Percentiles rank a stretch among this genome's conserved stretches.
Evolutionary conservation across 2,329 filamentous ascomycete species (phyloP).

Genomic region (Xylariales sp.): DNA sequence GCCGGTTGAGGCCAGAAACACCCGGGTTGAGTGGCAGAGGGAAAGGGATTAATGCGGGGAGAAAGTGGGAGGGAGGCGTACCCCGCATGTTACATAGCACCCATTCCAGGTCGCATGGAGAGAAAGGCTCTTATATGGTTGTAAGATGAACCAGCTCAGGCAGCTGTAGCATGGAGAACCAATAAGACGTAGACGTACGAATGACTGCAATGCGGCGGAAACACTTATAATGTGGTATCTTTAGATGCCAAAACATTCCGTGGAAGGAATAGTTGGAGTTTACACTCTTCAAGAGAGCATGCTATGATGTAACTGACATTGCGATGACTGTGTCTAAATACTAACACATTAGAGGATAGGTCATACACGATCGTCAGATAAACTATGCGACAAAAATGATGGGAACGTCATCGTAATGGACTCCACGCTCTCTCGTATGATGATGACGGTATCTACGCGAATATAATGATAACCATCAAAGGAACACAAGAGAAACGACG

Average conservation of each 20-base stretch:
- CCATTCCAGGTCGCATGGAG: background rate
- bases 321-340: background rate
- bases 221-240: too few species aligned
- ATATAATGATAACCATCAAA: background rate
- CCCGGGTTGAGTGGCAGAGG: background rate
- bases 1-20: constrained; percentile 12
- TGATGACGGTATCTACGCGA: background rate
- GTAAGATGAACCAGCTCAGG: too few species aligned
- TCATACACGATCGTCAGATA: background rate
- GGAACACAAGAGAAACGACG: background rate
- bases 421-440: background rate
- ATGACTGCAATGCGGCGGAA: too few species aligned
- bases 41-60: background rate
- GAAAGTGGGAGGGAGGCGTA: constrained; percentile 2
- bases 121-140: too few species aligned
- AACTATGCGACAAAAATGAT: background rate
- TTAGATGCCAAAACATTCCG: background rate
- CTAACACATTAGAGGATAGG: background rate
- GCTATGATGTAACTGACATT: background rate
- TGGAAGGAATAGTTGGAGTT: background rate
- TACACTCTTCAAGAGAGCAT: background rate
- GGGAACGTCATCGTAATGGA: background rate
- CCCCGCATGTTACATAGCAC: constrained; percentile 1
- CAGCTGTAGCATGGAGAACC: background rate
- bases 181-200: too few species aligned